Base-by-base conservation (phyloP, 345 rosid genomes). In the Salix arbutifolia region DNA sequence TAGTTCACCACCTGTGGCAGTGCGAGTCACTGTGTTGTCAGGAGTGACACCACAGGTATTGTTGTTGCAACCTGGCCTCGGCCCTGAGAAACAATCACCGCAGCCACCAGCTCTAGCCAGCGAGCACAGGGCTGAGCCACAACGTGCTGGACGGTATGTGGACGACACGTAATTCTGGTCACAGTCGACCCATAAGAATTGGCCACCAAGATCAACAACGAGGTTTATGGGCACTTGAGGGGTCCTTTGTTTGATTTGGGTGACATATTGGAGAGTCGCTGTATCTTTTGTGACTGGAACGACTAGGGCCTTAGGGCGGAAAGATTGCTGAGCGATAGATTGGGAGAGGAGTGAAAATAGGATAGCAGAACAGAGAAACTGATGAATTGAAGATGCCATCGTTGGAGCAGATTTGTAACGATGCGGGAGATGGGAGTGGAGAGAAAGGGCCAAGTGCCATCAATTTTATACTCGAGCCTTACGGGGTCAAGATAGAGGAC, bases 131-230 rank as follows among this genome's bases (percentile, higher is more conserved):
- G 96, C 90, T 0, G 96, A 92, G 50, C 79, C 35, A 38, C 96
- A 92, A 6, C 81, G 79, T 16, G 86, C 85, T 0, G 96, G 82
- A 1, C 66, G 74, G 87, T 88, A 91, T 0, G 98, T 81, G 1
- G 96, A 74, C 64, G 98, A 94, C 58, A 82, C 80, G 69, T 91
- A 94, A 69, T 65, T 35, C 23, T 69, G 69, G 23, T 89, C 85
- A 42, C 93, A 89, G 74, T 89, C 93, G 23, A 90, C 88, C 97
- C 97, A 94, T 0, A 87, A 74, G 76, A 70, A 52, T 31, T 76
- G 88, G 44, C 97, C 98, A 3, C 95, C 96, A 2, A 91, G 87
- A 69, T 93, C 94, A 25, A 90, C 80, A n/a, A 86, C 90, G 0
- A 87, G 80, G 68, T 74, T 77, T 17, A 85, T 81, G 21, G 90